A percentile compares a stretch with the other conserved stretches of the same genome.
These are phyloP conservation scores for Ogataea sp. DNA, from an alignment of 805 yeast genomes.

Conservation along the genomic window DNA sequence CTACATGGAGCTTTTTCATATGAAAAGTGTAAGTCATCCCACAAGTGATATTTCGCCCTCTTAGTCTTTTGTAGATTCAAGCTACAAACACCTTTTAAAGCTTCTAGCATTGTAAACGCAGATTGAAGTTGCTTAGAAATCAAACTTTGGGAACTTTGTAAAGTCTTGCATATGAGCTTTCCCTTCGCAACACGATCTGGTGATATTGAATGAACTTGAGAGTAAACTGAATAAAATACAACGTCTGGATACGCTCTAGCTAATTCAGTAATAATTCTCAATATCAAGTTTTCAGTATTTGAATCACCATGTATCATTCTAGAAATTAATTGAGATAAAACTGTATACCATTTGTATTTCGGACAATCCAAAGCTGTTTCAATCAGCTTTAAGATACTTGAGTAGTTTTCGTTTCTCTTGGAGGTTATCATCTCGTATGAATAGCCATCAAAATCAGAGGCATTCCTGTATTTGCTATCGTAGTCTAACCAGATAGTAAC, in stretches of 20 bases:
- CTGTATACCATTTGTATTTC: conserved; percentile 66
- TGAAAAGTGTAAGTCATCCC: conserved; percentile 32
- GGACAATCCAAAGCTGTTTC: conserved; percentile 37
- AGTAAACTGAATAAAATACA: conserved; percentile 76
- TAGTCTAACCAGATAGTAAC: conserved; percentile 88
- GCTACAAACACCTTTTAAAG: conserved; percentile 35
- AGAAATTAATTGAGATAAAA: conserved; percentile 78
- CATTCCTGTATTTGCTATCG: conserved; percentile 30
- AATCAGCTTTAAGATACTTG: conserved; percentile 41
- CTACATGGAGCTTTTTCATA: conserved; percentile 20
- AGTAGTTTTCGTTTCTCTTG: conserved; percentile 29
- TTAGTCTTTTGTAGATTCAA: conserved; percentile 27
- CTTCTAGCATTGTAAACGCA: conserved; percentile 30
- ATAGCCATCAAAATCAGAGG: conserved; percentile 16
- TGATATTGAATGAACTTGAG: conserved; percentile 55
- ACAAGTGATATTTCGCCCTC: conserved; percentile 28
- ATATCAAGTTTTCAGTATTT: conserved; percentile 46
- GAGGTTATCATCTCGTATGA: conserved; percentile 16
- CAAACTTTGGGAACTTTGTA: conserved; percentile 11
- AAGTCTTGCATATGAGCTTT: conserved; percentile 30
- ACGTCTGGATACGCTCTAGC: conserved; percentile 68
- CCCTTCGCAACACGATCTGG: conserved; percentile 39
- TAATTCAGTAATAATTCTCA: conserved; percentile 49
- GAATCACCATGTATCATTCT: conserved; percentile 60
- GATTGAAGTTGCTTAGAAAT: conserved; percentile 16